phyloP scores from a whole-genome alignment of 495 filamentous ascomycete species.

The Penicillium soppii region DNA sequence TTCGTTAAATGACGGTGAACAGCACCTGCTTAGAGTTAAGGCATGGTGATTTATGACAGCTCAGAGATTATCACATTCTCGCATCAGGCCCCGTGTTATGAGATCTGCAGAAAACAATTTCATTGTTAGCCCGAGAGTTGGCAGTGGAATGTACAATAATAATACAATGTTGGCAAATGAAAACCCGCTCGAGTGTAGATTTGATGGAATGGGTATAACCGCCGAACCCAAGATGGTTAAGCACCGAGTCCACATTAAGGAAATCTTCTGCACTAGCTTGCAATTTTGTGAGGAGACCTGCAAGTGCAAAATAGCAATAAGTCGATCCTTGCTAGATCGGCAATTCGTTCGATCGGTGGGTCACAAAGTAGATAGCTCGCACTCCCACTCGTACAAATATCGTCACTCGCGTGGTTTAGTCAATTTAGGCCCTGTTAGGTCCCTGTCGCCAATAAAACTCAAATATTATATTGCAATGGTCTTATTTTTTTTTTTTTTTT shows the following conservation, averaged over 20 bases:
- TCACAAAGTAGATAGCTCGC: slow-evolving; percentile 7
- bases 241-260: slow-evolving; percentile 6
- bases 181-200: too few species aligned
- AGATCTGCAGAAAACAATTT: too few species aligned
- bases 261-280: not conserved
- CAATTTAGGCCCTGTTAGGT: not conserved
- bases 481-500: not conserved
- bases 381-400: not conserved
- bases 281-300: not conserved
- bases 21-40: not conserved
- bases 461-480: not conserved
- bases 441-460: slow-evolving; percentile 1
- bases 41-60: slow-evolving; percentile 10
- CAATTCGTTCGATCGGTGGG: slow-evolving; percentile 16
- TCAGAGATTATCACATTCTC: not conserved
- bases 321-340: slow-evolving; percentile 19
- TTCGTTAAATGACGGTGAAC: not conserved
- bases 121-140: too few species aligned
- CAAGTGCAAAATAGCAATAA: not conserved
- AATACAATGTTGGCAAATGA: too few species aligned
- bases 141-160: too few species aligned
- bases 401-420: not conserved
- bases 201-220: slow-evolving; percentile 12
- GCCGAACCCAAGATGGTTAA: not conserved
- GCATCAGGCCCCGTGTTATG: not conserved